These are phyloP conservation scores for Populus tomentosa DNA, from an alignment of 441 rosid species.

Conservation along the genomic window DNA sequence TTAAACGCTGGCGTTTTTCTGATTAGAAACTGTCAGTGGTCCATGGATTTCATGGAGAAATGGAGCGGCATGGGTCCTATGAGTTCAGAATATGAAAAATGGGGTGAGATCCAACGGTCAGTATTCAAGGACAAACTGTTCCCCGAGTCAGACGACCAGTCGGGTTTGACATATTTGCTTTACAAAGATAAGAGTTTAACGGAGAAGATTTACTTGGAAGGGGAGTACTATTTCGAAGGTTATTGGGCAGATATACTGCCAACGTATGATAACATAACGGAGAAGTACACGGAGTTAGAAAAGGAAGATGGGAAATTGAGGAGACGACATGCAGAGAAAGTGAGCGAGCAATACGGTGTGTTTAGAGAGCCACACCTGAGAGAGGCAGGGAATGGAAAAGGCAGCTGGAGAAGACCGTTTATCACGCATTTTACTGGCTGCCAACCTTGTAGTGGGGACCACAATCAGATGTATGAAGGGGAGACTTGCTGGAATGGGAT, in stretches of 20 bases:
- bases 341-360: slow-evolving; percentile 62
- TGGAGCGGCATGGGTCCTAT: slow-evolving; percentile 61
- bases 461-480: slow-evolving; percentile 50
- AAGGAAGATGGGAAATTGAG: slow-evolving; percentile 37
- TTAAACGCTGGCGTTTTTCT: slow-evolving; percentile 74
- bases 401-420: slow-evolving; percentile 71
- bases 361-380: slow-evolving; percentile 48
- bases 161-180: slow-evolving; percentile 68
- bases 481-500: slow-evolving; percentile 69
- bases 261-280: slow-evolving; percentile 50
- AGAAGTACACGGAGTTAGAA: slow-evolving; percentile 53
- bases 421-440: slow-evolving; percentile 92
- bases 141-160: slow-evolving; percentile 75
- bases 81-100: slow-evolving; percentile 39
- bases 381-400: slow-evolving; percentile 46
- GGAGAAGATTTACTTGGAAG: slow-evolving; percentile 68
- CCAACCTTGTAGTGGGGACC: slow-evolving; percentile 81
- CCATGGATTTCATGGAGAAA: slow-evolving; percentile 67
- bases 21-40: slow-evolving; percentile 88
- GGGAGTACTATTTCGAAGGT: slow-evolving; percentile 69
- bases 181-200: slow-evolving; percentile 43
- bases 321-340: slow-evolving; percentile 83
- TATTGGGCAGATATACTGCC: slow-evolving; percentile 69
- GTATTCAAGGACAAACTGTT: slow-evolving; percentile 71
- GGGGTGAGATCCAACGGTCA: slow-evolving; percentile 67